phyloP scores from a whole-genome alignment of 805 yeast genomes.

The Ogataea degrootiae region DNA sequence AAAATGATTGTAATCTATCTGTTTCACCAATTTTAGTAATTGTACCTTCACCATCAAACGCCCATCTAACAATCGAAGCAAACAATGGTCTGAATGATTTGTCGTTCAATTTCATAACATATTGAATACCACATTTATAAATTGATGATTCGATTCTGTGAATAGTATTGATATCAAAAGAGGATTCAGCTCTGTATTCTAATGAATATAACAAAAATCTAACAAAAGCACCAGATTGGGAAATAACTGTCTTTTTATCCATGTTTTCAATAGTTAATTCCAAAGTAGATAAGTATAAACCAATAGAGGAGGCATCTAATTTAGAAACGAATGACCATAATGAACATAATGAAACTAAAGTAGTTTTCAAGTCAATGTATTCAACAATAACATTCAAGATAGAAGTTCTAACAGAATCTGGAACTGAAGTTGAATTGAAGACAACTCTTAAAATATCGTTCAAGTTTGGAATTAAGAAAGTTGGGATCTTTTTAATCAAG shows the following conservation, averaged over 20 bases:
- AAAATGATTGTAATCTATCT: slow-evolving; percentile 67
- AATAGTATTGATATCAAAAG: slow-evolving; percentile 66
- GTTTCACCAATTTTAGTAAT: slow-evolving; percentile 41
- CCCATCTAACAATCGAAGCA: slow-evolving; percentile 86
- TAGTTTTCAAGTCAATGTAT: slow-evolving; percentile 61
- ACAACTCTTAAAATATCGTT: slow-evolving; percentile 56
- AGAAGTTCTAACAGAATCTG: slow-evolving; percentile 55
- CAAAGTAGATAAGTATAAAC: slow-evolving; percentile 63
- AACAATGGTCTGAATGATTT: slow-evolving; percentile 90
- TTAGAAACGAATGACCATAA: slow-evolving; percentile 50
- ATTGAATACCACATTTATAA: slow-evolving; percentile 65
- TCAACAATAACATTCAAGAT: slow-evolving; percentile 58
- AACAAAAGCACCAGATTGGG: slow-evolving; percentile 63
- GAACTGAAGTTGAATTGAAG: slow-evolving; percentile 53
- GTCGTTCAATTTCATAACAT: slow-evolving; percentile 89
- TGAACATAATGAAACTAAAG: slow-evolving; percentile 55
- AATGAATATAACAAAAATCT: slow-evolving; percentile 65
- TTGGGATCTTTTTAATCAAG: slow-evolving; percentile 77
- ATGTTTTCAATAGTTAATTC: slow-evolving; percentile 61
- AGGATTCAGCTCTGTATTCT: slow-evolving; percentile 59
- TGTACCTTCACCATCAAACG: slow-evolving; percentile 76
- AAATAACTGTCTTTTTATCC: slow-evolving; percentile 72
- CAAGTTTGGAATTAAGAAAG: slow-evolving; percentile 69
- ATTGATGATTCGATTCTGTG: slow-evolving; percentile 77
- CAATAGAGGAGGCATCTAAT: slow-evolving; percentile 47